Base-by-base conservation (phyloP, 305 asterid genomes). In the Ajuga reptans region DNA sequence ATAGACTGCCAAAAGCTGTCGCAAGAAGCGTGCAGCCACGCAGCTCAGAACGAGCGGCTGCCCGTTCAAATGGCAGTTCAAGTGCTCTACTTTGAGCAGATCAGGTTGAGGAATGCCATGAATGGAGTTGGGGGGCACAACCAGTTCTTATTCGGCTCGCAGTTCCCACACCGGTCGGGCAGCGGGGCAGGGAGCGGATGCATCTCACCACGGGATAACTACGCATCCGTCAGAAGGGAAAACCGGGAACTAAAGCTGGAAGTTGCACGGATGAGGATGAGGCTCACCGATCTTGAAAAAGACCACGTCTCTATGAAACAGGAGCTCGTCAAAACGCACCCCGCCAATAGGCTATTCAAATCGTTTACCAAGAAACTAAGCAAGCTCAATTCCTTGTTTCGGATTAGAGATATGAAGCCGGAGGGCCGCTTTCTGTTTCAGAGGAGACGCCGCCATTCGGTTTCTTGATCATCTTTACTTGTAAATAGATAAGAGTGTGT, bases 21-120 rank as follows among this genome's bases (percentile, higher is more conserved):
- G 0, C 92, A 88, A 76, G 99, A 93, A 75, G 99, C 97, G 6
- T 90, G 97, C 87, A 90, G 95, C 84, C 99, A 93, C 14, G 99
- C 99, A 4, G 95, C 99, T 16, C 99, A 93, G 71, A 93, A 93
- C 58, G 99, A 93, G 68, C 77, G 97, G 1, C 76, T 93, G 0
- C 99, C 99, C 0, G 96, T 93, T 14, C 97, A 89, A 53, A 88
- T 90, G 95, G 97, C 95, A 0, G 95, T 90, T 29, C 99, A 93
- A 72, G 99, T 90, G 4, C 82, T 93, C 17, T 93, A 88, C 88
- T 89, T 90, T 0, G 97, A 90, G 68, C 99, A 93, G 64, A 87
- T 89, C 80, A 73, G 96, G 49, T 72, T 93, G 16, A 75, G 97
- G 9, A 89, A 90, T n/a, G 97, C 98, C 12, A 88, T 93, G 98